These are phyloP conservation scores for Ambrosiella xylebori DNA, from an alignment of 2,329 filamentous ascomycete genomes.

Conservation along the genomic window DNA sequence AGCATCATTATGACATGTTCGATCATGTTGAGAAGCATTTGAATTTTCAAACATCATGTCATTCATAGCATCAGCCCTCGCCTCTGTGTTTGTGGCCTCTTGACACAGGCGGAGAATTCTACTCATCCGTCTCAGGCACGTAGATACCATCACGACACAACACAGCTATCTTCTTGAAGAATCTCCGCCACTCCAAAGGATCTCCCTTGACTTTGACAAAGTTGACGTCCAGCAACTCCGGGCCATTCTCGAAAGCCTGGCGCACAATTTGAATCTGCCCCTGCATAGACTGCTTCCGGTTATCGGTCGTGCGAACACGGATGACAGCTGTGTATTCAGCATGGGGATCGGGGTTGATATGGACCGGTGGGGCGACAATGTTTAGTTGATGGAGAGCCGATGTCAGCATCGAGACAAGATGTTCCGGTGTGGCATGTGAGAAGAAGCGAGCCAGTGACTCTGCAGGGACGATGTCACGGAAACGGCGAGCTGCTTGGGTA, in stretches of 20 bases:
- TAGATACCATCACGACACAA: constrained; percentile 75
- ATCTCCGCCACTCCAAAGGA: constrained; percentile 84
- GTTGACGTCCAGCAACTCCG: constrained; percentile 61
- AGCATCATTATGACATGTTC: no score
- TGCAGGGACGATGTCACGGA: constrained; percentile 78
- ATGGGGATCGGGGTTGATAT: constrained; percentile 21
- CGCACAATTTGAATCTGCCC: constrained; percentile 60
- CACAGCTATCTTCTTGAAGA: constrained; percentile 91
- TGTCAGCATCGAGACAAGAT: constrained; percentile 63
- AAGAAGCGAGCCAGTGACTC: constrained; percentile 85
- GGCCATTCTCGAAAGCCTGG: constrained; percentile 36
- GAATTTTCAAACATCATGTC: not conserved
- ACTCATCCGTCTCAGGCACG: constrained; percentile 23
- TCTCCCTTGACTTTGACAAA: constrained; percentile 94
- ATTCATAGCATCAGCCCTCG: not conserved
- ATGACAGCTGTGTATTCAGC: constrained; percentile 34
- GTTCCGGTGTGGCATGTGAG: constrained; percentile 56
- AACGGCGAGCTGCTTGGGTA: constrained; percentile 75
- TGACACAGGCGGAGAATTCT: not conserved
- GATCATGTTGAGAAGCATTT: not conserved
- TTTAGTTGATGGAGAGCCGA: constrained; percentile 74
- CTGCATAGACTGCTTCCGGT: constrained; percentile 52
- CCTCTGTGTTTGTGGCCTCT: not conserved
- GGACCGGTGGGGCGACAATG: constrained; percentile 46
- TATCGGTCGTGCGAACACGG: constrained; percentile 58